A percentile compares a stretch with the other conserved stretches of the same genome.
phyloP scores from a whole-genome alignment of 2,329 filamentous ascomycete species.

The Penicillium sp. region DNA sequence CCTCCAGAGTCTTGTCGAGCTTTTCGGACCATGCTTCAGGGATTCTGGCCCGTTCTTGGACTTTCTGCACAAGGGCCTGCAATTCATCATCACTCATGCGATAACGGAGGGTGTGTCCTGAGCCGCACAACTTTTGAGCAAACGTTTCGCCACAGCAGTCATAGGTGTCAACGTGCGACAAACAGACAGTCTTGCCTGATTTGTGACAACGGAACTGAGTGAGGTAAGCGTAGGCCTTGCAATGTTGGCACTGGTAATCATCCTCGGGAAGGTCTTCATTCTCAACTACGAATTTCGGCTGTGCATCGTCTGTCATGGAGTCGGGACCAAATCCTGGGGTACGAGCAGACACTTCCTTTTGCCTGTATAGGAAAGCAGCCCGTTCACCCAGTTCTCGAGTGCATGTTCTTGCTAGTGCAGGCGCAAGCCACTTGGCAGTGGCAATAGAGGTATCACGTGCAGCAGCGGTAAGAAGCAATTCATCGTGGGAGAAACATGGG shows the following conservation, averaged over 20 bases:
- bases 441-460: conserved; percentile 77
- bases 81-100: conserved; percentile 74
- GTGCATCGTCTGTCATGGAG: conserved; percentile 50
- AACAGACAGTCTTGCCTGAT: conserved; percentile 77
- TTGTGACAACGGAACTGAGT: conserved; percentile 85
- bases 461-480: conserved; percentile 86
- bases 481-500: conserved; percentile 96
- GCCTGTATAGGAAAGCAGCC: conserved; percentile 65
- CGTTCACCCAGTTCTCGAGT: conserved; percentile 70
- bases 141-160: conserved; percentile 74
- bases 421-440: conserved; percentile 91
- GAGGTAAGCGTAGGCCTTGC: conserved; percentile 88
- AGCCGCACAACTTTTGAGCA: conserved; percentile 65
- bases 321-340: conserved; percentile 54
- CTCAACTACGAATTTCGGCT: conserved; percentile 63
- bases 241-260: conserved; percentile 86
- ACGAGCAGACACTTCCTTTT: conserved; percentile 58
- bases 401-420: conserved; percentile 76
- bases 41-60: conserved; percentile 79
- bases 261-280: conserved; percentile 81
- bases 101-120: conserved; percentile 73
- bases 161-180: conserved; percentile 75
- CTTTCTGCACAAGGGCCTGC: conserved; percentile 65
- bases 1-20: conserved; percentile 78
- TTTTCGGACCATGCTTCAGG: conserved; percentile 91